Percentiles rank a stretch among this genome's conserved stretches.
These are phyloP conservation scores for Pyricularia sp. DNA, from an alignment of 2,329 filamentous ascomycete genomes.

Conservation along the genomic window DNA sequence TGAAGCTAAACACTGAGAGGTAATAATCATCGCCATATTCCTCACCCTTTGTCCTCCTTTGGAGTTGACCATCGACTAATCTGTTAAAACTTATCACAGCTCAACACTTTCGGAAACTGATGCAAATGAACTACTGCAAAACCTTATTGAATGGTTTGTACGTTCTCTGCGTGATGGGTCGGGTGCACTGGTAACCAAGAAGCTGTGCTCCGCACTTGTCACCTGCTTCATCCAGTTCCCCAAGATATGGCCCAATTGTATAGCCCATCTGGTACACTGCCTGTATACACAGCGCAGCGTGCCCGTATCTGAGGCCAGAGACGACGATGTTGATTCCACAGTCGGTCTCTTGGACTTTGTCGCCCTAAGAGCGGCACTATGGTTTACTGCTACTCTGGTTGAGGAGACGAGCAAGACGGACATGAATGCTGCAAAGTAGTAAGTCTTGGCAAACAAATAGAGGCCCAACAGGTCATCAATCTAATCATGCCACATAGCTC, in stretches of 20 bases:
- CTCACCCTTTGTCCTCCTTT: not conserved
- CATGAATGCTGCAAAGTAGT: conserved; percentile 48
- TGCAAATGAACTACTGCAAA: conserved; percentile 47
- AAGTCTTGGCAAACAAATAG: conserved; percentile 12
- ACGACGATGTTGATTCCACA: conserved; percentile 17
- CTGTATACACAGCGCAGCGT: conserved; percentile 37
- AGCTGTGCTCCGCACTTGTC: conserved; percentile 68
- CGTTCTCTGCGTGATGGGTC: conserved; percentile 40
- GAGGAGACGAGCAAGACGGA: conserved; percentile 63
- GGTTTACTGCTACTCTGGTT: conserved; percentile 55
- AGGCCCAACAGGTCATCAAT: not conserved
- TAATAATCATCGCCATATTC: conserved; percentile 20
- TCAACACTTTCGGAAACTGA: conserved; percentile 45
- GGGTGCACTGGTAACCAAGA: conserved; percentile 56
- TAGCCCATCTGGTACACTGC: conserved; percentile 54
- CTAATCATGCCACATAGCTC: conserved; percentile 12
- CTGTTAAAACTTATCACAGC: conserved; percentile 15
- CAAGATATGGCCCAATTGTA: conserved; percentile 53
- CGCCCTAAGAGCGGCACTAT: conserved; percentile 49
- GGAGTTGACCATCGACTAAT: not conserved
- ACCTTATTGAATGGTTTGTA: conserved; percentile 55
- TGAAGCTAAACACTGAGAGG: conserved; percentile 92
- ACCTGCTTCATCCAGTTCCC: conserved; percentile 68
- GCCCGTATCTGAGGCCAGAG: conserved; percentile 34
- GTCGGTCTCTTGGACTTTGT: conserved; percentile 27